Percentiles rank a stretch among this genome's conserved stretches.
Evolutionary conservation across 192 early-diverging fungal species (phyloP).

Genomic region (Coemansia sp.): DNA sequence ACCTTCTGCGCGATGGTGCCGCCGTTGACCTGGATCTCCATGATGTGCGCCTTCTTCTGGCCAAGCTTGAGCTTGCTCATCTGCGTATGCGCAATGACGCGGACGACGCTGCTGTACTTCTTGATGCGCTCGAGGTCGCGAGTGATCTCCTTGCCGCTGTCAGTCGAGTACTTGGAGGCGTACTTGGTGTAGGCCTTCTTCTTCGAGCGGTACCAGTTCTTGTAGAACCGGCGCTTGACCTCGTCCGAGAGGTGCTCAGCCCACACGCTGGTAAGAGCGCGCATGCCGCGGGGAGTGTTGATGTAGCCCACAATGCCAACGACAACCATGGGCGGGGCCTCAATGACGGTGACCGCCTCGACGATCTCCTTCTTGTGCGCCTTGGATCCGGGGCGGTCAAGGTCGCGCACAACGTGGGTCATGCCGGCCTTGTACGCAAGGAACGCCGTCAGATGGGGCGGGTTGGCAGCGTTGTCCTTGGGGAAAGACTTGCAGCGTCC

Average conservation of each 20-base stretch:
- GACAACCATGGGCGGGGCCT: conserved; percentile 94
- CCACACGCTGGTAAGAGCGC: conserved; percentile 99
- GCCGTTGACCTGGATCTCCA: conserved; percentile 99
- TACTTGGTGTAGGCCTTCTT: conserved; percentile 99
- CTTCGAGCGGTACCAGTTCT: conserved; percentile 99
- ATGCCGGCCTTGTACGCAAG: conserved; percentile 99
- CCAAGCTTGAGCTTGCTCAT: conserved; percentile 89
- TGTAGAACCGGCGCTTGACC: conserved; percentile 99
- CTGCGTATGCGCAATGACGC: conserved; percentile 98
- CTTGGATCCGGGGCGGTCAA: conserved; percentile 98
- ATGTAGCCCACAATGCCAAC: conserved; percentile 99
- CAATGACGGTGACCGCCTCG: conserved; percentile 97
- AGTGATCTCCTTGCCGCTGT: conserved; percentile 74
- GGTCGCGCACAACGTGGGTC: conserved; percentile 99
- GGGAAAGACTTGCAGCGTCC: conserved; percentile 99
- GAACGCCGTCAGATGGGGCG: conserved; percentile 98
- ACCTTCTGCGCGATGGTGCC: conserved; percentile 95
- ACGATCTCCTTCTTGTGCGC: conserved; percentile 99
- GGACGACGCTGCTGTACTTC: conserved; percentile 98
- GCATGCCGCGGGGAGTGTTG: conserved; percentile 96
- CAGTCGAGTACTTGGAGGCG: conserved; percentile 92
- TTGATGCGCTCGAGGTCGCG: conserved; percentile 96
- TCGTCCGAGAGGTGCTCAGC: conserved; percentile 97
- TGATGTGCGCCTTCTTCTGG: conserved; percentile 99
- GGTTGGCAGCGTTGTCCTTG: conserved; percentile 90